Evolutionary conservation across 805 yeast species (phyloP), one percentile per base, ranked within the genome.

Genomic region (Barnettozyma salicaria): DNA sequence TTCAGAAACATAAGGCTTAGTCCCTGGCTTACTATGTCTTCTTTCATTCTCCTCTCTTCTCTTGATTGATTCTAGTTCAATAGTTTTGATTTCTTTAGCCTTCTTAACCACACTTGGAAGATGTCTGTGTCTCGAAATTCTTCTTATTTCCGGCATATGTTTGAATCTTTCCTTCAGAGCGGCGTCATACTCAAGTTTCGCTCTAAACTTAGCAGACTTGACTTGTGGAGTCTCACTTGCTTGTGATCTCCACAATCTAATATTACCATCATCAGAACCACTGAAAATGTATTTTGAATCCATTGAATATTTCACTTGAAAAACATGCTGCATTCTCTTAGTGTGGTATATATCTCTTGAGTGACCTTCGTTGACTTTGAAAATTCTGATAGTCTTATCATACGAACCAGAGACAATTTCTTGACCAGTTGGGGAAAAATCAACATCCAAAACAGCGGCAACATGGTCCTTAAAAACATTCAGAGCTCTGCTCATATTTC

Each of bases 261-360:
- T 78, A 60, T 94, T 94, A 48, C 96, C 94, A 59, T 92, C 99
- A 60, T 92, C 98, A 2, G 96, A 85, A 14, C 97, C 98, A 41
- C 87, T 76, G 35, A 89, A 63, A 24, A 92, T 76, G 62, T 87
- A 92, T 55, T 80, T 78, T 38, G 94, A 73, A 61, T 92, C 99
- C 76, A 87, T 87, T 7, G 96, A 76, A 61, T 70, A 94, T 46
- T 80, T 78, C 27, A 81, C 86, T 39, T 83, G 74, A 61, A 88
- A 86, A 9, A 92, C 84, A 42, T 90, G 80, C 65, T 92, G 99
- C 99, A 92, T 92, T 58, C 99, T 76, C 66, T 87, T 88, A 11
- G 98, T 92, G 55, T 92, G 98, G 59, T 92, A 92, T 30, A 94
- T 73, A 53, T 92, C 99, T 44, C 97, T 72, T 6, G 96, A 84